Evolutionary conservation across 129 eudicot species (phyloP), one percentile per base, ranked within the genome.

Genomic region (Sambucus nigra): DNA sequence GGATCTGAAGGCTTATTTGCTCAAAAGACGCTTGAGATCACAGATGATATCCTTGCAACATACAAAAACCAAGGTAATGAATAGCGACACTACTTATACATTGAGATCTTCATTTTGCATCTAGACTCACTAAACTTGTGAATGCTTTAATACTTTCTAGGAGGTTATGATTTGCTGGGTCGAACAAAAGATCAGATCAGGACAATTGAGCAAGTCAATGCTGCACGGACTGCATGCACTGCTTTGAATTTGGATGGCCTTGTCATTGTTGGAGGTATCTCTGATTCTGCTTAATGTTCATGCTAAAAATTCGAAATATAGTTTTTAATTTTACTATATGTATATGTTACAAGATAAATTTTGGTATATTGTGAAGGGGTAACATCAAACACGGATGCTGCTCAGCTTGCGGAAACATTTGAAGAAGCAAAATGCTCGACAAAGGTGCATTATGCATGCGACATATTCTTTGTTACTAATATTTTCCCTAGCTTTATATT

Each of bases 381-480:
- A 39, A 82, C 96, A 53, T 92, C 99, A 69, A 92, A 92, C 72
- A 92, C 99, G 17, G 99, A 92, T 73, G 99, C 99, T 56, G 99
- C 99, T 38, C 91, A 77, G 55, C 94, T 92, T 65, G 99, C 99
- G 29, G 99, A 92, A 76, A 77, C 79, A 32, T 92, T 86, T 82
- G 87, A 91, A 47, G 91, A 79, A 74, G 82, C 82, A 33, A 72
- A 86, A 64, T 92, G 99, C 80, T 57, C 80, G 11, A 92, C 99
- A 25, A 92, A 86, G 87, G 99, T 86, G 59, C 20, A 44, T 35
- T 22, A 5, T 53, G 12, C 19, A 11, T n/a, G 42, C 31, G 24
- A 23, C 18, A 33, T 50, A 15, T 33, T 31, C 11, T 13, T 12
- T 25, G 7, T 25, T 51, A 25, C 1, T 51, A 6, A 26, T 25